Conservation (phyloP, 371 early-diverging fungal genomes). For the Lichtheimia ornata region DNA sequence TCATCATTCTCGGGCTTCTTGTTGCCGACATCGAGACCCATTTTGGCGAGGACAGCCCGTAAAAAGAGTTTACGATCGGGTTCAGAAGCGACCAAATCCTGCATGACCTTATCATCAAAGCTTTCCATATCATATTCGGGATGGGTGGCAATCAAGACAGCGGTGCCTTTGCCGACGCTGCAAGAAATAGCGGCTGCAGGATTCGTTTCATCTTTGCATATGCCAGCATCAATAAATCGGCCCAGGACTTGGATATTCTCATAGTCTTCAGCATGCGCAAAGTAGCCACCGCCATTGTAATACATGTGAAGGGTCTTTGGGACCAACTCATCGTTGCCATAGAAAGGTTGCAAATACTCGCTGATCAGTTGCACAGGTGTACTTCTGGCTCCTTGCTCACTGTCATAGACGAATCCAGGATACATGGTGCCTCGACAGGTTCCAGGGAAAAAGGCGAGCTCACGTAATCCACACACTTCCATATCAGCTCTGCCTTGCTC, state of each 20-base stretch:
- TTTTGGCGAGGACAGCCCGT: constrained; percentile 44
- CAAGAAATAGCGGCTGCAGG: constrained; percentile 59
- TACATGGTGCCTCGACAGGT: constrained; percentile 74
- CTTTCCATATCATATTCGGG: constrained; percentile 70
- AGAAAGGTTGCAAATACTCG: constrained; percentile 7
- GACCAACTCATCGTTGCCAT: constrained; percentile 9
- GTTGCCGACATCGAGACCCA: constrained; percentile 55
- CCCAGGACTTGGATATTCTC: constrained; percentile 57
- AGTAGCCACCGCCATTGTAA: constrained; percentile 83
- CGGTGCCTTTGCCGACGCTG: constrained; percentile 62
- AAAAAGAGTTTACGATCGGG: constrained; percentile 49
- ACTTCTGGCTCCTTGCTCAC: constrained; percentile 75
- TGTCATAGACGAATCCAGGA: constrained; percentile 80
- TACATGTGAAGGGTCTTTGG: constrained; percentile 49
- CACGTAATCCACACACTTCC: constrained; percentile 74
- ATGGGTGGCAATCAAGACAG: constrained; percentile 71
- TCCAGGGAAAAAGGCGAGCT: constrained; percentile 74
- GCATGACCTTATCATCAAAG: constrained; percentile 30
- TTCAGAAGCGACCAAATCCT: constrained; percentile 48
- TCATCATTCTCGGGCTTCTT: constrained; percentile 22
- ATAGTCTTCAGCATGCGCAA: constrained; percentile 55
- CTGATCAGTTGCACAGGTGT: constrained; percentile 41
- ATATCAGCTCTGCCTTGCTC: constrained; percentile 62
- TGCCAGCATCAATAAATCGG: constrained; percentile 52
- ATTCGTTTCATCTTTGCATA: constrained; percentile 23